phyloP scores from a whole-genome alignment of 2,329 filamentous ascomycete species.

The Tolypocladium amazonense region DNA sequence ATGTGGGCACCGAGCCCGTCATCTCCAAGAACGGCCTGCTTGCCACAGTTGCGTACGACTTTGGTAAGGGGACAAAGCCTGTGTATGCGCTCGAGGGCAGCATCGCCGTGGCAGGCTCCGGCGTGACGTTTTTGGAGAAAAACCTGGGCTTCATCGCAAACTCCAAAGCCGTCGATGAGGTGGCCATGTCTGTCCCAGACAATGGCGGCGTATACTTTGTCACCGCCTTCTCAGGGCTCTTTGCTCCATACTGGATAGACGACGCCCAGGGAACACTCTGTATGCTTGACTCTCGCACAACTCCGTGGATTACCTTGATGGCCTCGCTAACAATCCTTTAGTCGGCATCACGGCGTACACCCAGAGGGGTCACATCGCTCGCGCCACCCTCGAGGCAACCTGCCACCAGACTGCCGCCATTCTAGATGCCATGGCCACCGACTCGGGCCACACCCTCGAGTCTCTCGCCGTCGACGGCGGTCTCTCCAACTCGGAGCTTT shows the following conservation, averaged over 20 bases:
- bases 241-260: slow-evolving; percentile 92
- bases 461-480: slow-evolving; percentile 79
- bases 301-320: not conserved
- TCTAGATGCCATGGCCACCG: slow-evolving; percentile 81
- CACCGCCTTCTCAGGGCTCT: slow-evolving; percentile 82
- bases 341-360: slow-evolving; percentile 81
- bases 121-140: slow-evolving; percentile 62
- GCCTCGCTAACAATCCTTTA: slow-evolving; percentile 12
- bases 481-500: slow-evolving; percentile 78
- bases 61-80: slow-evolving; percentile 48
- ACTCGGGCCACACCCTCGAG: slow-evolving; percentile 65
- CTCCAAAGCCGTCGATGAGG: slow-evolving; percentile 36
- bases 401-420: slow-evolving; percentile 92
- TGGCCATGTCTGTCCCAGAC: slow-evolving; percentile 47
- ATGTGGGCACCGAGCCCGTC: slow-evolving; percentile 75
- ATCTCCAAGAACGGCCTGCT: slow-evolving; percentile 75
- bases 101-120: slow-evolving; percentile 71
- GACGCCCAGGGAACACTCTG: slow-evolving; percentile 81
- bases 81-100: slow-evolving; percentile 78
- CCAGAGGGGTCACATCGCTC: slow-evolving; percentile 73
- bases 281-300: slow-evolving; percentile 25
- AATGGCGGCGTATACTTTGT: slow-evolving; percentile 81
- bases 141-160: slow-evolving; percentile 50
- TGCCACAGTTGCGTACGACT: slow-evolving; percentile 80
- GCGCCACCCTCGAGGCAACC: slow-evolving; percentile 81